phyloP scores from a whole-genome alignment of 495 filamentous ascomycete species.

The Penicillium cinerascens region DNA sequence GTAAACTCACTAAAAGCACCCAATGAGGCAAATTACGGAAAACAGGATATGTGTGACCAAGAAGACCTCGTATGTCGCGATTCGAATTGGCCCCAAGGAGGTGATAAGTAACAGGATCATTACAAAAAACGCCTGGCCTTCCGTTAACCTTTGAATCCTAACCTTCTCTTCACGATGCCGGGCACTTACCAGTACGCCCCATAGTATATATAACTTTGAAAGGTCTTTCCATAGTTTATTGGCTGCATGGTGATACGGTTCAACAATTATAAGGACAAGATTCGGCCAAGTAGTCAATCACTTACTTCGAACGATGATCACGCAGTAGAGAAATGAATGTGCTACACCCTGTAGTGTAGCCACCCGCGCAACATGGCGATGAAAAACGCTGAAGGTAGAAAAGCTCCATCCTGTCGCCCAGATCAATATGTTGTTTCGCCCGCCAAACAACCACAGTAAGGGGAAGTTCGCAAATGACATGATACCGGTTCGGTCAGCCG shows the following conservation, averaged over 20 bases:
- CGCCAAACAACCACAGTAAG: conserved; percentile 49
- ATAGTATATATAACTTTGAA: conserved; percentile 32
- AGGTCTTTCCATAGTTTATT: conserved; percentile 30
- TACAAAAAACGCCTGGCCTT: conserved; percentile 41
- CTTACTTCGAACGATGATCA: conserved; percentile 32
- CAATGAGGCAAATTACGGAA: conserved; percentile 47
- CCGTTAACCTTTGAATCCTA: neutral
- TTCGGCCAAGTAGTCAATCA: neutral
- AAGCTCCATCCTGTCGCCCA: conserved; percentile 56
- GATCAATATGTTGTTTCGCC: conserved; percentile 54
- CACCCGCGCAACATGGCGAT: conserved; percentile 54
- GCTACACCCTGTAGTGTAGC: conserved; percentile 49
- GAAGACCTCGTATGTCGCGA: conserved; percentile 51
- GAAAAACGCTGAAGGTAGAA: conserved; percentile 51
- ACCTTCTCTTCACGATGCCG: neutral
- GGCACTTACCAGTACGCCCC: conserved; percentile 34
- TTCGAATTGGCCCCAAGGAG: conserved; percentile 47
- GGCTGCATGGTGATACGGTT: too few species aligned
- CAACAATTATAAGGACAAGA: too few species aligned
- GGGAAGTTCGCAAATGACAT: conserved; percentile 51
- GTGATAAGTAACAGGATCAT: conserved; percentile 46
- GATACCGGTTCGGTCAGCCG: conserved; percentile 51
- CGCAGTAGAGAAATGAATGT: conserved; percentile 37
- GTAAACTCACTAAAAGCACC: conserved; percentile 49
- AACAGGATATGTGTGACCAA: conserved; percentile 51